Conservation (phyloP, 2,329 filamentous ascomycete genomes). For the Orbilia blumenaviensis region DNA sequence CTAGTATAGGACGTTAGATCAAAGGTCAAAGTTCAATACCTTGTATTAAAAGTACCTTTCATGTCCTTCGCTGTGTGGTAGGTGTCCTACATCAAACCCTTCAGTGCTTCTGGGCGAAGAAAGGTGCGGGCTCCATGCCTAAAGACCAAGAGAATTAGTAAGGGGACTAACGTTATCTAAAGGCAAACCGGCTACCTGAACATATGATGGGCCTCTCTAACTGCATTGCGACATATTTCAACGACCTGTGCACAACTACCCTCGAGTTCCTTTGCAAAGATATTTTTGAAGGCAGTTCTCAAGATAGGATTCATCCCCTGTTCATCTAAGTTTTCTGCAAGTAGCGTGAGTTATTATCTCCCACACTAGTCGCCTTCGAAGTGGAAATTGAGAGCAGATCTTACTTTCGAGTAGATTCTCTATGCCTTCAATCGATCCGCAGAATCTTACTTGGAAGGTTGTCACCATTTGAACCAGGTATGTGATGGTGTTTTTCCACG, state of each 20-base stretch:
- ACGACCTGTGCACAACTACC: neutral
- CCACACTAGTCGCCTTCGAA: neutral
- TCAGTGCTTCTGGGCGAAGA: constrained; percentile 15
- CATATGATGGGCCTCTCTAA: neutral
- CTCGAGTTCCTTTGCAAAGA: neutral
- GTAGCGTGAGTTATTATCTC: neutral
- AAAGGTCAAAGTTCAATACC: neutral
- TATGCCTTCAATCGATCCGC: neutral
- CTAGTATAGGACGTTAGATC: constrained; percentile 6
- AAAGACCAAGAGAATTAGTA: neutral
- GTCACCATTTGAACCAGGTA: neutral
- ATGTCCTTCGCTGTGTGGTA: constrained; percentile 5
- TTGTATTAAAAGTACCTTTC: neutral
- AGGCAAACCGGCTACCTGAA: constrained; percentile 7
- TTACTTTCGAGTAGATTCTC: neutral
- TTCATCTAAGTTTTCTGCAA: neutral
- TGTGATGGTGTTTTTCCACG: constrained; percentile 2
- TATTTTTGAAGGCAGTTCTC: neutral
- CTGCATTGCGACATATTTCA: neutral
- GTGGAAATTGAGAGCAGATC: too few species aligned
- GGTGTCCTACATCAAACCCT: constrained; percentile 9
- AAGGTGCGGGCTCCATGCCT: constrained; percentile 27
- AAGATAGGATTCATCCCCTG: neutral
- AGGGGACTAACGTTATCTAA: neutral
- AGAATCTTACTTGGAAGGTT: neutral